Evolutionary conservation across 805 yeast species (phyloP).

Genomic region (Saturnispora silvae): DNA sequence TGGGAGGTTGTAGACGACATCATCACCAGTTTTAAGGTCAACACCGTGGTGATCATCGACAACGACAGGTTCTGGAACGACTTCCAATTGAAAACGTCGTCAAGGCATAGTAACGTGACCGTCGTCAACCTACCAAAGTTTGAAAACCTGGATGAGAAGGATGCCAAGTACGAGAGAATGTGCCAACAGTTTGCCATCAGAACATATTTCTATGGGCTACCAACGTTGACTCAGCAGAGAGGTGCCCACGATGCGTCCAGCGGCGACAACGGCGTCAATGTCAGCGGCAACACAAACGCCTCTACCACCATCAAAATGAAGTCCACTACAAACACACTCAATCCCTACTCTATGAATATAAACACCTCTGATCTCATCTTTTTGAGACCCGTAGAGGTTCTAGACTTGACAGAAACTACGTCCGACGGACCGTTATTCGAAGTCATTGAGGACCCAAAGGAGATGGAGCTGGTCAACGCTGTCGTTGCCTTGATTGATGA

Average conservation of each 20-base stretch:
- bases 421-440: constrained; percentile 26
- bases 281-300: too few relatives aligned
- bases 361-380: constrained; percentile 52
- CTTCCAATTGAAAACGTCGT: constrained; percentile 39
- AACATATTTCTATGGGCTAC: constrained; percentile 78
- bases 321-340: constrained; percentile 32
- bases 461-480: constrained; percentile 57
- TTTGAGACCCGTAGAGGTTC: constrained; percentile 39
- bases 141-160: constrained; percentile 69
- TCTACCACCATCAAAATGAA: constrained; percentile 1
- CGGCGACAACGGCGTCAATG: constrained; percentile 27
- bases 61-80: constrained; percentile 61
- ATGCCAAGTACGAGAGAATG: constrained; percentile 57
- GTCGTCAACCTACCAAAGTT: constrained; percentile 58
- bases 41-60: constrained; percentile 60
- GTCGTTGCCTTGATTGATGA: constrained; percentile 34
- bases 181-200: constrained; percentile 67
- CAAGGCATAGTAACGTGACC: constrained; percentile 18
- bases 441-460: constrained; percentile 22
- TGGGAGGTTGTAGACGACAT: constrained; percentile 43
- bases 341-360: constrained; percentile 79
- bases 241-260: constrained; percentile 20
- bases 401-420: constrained; percentile 13
- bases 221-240: constrained; percentile 1
- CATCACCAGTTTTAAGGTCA: constrained; percentile 47